Evolutionary conservation across 176 grass and related monocot species (phyloP).

Genomic region (Carex littledalei): DNA sequence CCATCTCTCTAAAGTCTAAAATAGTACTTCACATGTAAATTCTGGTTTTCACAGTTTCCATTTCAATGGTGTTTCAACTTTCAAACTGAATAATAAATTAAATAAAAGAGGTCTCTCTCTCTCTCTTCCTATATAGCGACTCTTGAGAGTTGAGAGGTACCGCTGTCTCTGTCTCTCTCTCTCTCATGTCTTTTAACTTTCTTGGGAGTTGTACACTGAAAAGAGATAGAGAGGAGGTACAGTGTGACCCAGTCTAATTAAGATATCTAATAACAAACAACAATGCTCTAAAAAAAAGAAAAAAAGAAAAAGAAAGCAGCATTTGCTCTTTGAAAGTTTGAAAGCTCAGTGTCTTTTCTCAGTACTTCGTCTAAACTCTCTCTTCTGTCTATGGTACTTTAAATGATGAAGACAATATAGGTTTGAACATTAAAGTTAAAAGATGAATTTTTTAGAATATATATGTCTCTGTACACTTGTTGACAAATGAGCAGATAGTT

Average conservation of each 20-base stretch:
- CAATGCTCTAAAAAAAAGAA: not conserved
- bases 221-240: not conserved
- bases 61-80: not conserved
- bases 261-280: conserved; percentile 11
- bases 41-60: not conserved
- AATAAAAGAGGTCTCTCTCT: not conserved
- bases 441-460: not conserved
- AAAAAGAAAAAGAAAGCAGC: not conserved
- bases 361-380: not conserved
- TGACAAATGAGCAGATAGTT: not conserved
- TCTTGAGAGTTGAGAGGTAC: not conserved
- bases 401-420: conserved; percentile 4
- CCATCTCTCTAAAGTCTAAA: not conserved
- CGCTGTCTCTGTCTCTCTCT: not conserved
- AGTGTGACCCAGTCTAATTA: conserved; percentile 22
- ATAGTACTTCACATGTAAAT: not conserved
- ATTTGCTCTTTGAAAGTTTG: conserved; percentile 4
- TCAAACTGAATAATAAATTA: not conserved
- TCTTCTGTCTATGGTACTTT: conserved; percentile 26
- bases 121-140: not conserved
- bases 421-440: not conserved
- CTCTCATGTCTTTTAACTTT: conserved; percentile 18
- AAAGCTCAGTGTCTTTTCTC: not conserved
- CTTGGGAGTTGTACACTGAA: conserved; percentile 28
- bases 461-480: not conserved